phyloP scores from a whole-genome alignment of 2,329 filamentous ascomycete genomes.

The Calonectria fujianensis region DNA sequence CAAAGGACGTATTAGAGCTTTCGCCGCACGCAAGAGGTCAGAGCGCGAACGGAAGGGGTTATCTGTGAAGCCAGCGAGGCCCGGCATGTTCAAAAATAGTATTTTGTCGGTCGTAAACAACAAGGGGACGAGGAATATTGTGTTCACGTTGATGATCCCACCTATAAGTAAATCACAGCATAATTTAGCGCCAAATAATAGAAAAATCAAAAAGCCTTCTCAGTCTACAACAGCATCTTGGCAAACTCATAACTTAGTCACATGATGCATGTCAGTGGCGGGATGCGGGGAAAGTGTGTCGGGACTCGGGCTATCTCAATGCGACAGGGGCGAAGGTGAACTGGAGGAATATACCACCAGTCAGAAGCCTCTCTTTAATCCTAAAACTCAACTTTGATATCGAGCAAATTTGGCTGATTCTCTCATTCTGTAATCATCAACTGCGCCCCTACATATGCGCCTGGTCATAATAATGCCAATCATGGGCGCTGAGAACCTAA shows the following conservation, averaged over 20 bases:
- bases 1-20: slow-evolving; percentile 59
- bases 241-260: too few species aligned
- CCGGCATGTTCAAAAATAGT: slow-evolving; percentile 54
- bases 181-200: background rate
- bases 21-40: slow-evolving; percentile 59
- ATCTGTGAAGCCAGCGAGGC: slow-evolving; percentile 62
- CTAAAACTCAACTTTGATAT: background rate
- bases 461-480: background rate
- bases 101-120: too few species aligned
- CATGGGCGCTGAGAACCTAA: background rate
- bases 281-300: background rate
- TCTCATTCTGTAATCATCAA: background rate
- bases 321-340: background rate
- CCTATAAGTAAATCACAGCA: background rate
- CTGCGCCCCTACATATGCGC: background rate
- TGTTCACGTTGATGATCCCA: background rate
- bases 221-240: background rate
- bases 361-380: background rate
- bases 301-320: background rate
- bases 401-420: background rate
- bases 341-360: background rate
- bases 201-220: background rate
- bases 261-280: background rate
- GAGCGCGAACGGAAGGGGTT: slow-evolving; percentile 60
- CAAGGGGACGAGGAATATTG: background rate